These are phyloP conservation scores for Sanghuangporus sanghuang DNA, from an alignment of 1,284 basidiomycete species.

Conservation along the genomic window DNA sequence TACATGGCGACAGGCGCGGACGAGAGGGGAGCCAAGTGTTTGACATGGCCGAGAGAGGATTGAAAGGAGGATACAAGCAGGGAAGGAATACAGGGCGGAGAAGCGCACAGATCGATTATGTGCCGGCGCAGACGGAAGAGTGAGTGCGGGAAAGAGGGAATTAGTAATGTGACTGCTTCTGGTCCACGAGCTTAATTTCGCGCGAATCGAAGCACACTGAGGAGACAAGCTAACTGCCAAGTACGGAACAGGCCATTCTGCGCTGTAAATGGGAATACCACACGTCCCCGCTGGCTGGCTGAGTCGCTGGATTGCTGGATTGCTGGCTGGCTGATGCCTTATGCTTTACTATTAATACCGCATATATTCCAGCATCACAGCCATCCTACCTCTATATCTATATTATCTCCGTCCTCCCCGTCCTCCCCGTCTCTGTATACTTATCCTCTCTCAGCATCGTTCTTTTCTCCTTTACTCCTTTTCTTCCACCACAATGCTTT, in stretches of 20 bases:
- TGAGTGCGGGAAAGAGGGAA: not conserved
- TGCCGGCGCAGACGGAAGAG: not conserved
- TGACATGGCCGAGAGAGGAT: not conserved
- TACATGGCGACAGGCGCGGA: not conserved
- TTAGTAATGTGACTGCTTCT: not conserved
- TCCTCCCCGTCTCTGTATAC: not conserved
- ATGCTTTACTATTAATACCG: not conserved
- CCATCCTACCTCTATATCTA: not conserved
- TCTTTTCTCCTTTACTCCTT: not conserved
- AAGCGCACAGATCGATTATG: no score
- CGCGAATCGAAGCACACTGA: not conserved
- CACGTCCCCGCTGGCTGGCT: not conserved
- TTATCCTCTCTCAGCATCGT: not conserved
- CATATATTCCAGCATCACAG: no score
- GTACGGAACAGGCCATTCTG: not conserved
- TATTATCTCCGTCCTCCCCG: not conserved
- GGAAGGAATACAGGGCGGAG: not conserved
- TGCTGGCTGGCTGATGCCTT: not conserved
- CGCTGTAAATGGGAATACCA: not conserved
- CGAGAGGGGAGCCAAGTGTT: not conserved
- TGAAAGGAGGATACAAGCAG: not conserved
- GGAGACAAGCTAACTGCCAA: not conserved
- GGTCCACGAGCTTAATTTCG: not conserved
- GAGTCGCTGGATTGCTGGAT: no score
- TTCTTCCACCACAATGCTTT: not conserved